phyloP scores from a whole-genome alignment of 805 yeast species.

The Ogataea saltuana region DNA sequence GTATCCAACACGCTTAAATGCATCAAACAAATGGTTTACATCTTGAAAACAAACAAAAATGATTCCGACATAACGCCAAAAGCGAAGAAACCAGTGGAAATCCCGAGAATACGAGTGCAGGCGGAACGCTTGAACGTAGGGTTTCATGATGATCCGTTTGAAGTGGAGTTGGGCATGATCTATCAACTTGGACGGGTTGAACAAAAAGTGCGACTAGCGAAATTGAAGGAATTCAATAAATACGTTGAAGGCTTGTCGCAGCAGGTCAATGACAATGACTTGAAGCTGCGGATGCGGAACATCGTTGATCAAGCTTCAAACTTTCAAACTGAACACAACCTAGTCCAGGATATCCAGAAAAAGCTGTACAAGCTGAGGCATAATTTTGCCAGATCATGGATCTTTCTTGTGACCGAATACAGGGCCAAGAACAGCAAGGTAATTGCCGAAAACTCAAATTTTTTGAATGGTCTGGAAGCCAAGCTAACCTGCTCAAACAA shows the following conservation, averaged over 20 bases:
- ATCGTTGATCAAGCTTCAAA: conserved; percentile 3
- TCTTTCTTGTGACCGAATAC: conserved; percentile 55
- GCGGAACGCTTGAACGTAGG: conserved; percentile 45
- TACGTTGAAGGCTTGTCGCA: conserved; percentile 1
- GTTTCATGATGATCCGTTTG: conserved; percentile 67
- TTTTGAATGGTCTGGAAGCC: conserved; percentile 43
- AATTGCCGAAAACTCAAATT: conserved; percentile 40
- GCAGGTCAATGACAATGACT: background rate
- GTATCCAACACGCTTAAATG: conserved; percentile 67
- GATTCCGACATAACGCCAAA: conserved; percentile 43
- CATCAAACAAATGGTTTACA: conserved; percentile 55
- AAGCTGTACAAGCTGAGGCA: conserved; percentile 25
- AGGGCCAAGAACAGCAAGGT: conserved; percentile 42
- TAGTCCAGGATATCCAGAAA: conserved; percentile 14
- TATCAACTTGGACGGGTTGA: conserved; percentile 59
- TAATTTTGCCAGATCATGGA: conserved; percentile 61
- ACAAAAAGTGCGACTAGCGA: conserved; percentile 50
- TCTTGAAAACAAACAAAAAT: conserved; percentile 44
- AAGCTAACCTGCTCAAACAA: conserved; percentile 38
- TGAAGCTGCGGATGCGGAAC: conserved; percentile 3
- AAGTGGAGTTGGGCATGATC: conserved; percentile 56
- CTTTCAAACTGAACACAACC: background rate
- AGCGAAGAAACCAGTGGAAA: conserved; percentile 31
- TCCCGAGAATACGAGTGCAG: conserved; percentile 46
- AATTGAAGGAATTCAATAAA: conserved; percentile 30